Evolutionary conservation across 257 asterid species (phyloP), one percentile per base, ranked within the genome.

Genomic region (Pogostemon cablin): DNA sequence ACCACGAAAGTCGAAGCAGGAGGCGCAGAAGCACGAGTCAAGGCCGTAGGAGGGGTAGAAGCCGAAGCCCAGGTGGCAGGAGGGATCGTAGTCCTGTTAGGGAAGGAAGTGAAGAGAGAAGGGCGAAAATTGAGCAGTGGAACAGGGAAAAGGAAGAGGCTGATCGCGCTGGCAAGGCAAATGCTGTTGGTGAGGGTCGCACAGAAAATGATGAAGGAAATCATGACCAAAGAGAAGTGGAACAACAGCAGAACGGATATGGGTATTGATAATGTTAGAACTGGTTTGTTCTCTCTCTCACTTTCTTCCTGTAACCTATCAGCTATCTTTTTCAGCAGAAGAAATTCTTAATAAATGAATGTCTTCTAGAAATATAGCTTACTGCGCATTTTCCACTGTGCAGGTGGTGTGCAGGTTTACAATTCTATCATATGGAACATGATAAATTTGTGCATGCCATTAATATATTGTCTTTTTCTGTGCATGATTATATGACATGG

Each of bases 341-440:
- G 7, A 32, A 63, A 69, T 39, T 62, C 54, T 48, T 61, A 12
- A 53, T n/a, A 52, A 67, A 62, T 20, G 59, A 17, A 63, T 77
- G 68, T 34, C 76, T 74, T 55, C 49, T 72, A 62, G 59, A 83
- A 76, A 74, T 65, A 50, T 74, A 77, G 90, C 97, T 90, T 77
- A 90, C 84, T 81, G 89, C 87, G 79, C 93, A 92, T 85, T 92
- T 93, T 90, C 95, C 95, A 84, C 90, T 88, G 92, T 92, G 97
- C 98, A 90, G 98, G 97, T 75, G 91, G 91, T 88, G 85, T 84
- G 93, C 96, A 88, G 93, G 97, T 85, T 87, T 87, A 72, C 92
- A 81, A 79, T 88, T 85, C 86, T 88, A 71, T 88, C 84, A 73
- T 88, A 68, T 83, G 95, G 89, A 85, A 78, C 77, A 75, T 85